phyloP scores from a whole-genome alignment of 305 asterid genomes.

The Ajuga reptans region DNA sequence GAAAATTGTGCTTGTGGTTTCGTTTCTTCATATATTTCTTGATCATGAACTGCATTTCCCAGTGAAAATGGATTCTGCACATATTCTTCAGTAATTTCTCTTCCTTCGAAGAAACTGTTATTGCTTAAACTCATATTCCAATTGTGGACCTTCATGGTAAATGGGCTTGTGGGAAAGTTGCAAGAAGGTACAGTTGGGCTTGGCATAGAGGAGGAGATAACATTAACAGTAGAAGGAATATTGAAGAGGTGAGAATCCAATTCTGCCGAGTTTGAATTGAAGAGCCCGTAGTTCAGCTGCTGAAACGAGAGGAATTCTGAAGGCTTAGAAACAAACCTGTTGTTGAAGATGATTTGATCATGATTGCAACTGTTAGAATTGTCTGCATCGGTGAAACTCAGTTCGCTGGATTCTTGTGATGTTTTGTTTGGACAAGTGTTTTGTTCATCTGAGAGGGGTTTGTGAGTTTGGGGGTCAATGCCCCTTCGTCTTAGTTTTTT shows the following conservation, averaged over 20 bases:
- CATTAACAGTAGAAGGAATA: neutral
- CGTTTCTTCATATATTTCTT: constrained; percentile 30
- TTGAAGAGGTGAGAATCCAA: constrained; percentile 20
- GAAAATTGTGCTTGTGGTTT: constrained; percentile 32
- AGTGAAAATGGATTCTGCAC: constrained; percentile 38
- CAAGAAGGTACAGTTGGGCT: too few relatives aligned
- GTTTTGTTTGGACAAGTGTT: constrained; percentile 25
- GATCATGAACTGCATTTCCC: constrained; percentile 22
- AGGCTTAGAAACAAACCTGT: neutral
- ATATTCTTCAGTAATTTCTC: constrained; percentile 33
- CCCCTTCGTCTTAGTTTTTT: constrained; percentile 75
- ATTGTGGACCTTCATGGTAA: constrained; percentile 28
- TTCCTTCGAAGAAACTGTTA: constrained; percentile 22
- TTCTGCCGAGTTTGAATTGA: constrained; percentile 17
- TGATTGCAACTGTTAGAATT: neutral
- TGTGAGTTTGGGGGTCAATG: constrained; percentile 78
- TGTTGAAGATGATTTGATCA: neutral
- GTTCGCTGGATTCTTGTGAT: constrained; percentile 36
- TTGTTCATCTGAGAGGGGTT: constrained; percentile 51
- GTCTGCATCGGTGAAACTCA: constrained; percentile 32
- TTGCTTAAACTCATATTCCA: constrained; percentile 27
- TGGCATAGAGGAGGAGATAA: too few relatives aligned
- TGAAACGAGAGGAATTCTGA: constrained; percentile 45
- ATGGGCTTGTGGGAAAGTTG: neutral
- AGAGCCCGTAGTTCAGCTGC: constrained; percentile 26